phyloP scores from a whole-genome alignment of 495 filamentous ascomycete genomes.

The Penicillium crystallinum region DNA sequence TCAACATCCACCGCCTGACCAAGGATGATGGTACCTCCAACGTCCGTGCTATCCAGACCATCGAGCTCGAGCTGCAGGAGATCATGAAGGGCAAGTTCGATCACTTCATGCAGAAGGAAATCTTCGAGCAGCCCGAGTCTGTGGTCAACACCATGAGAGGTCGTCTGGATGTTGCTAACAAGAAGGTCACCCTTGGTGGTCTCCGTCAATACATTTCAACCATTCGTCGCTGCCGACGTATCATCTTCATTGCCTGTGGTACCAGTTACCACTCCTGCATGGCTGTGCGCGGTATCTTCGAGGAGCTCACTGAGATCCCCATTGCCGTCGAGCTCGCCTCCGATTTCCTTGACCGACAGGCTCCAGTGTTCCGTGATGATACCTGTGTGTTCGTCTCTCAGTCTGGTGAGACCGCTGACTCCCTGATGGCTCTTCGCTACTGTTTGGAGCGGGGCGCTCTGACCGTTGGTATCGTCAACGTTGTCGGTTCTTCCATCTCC shows the following conservation, averaged over 20 bases:
- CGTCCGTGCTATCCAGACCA: conserved; percentile 93
- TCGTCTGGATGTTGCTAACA: conserved; percentile 87
- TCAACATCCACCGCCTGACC: conserved; percentile 96
- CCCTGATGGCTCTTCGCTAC: conserved; percentile 92
- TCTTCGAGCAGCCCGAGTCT: conserved; percentile 98
- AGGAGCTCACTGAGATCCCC: conserved; percentile 96
- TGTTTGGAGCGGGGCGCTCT: conserved; percentile 94
- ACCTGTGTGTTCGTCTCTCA: conserved; percentile 99
- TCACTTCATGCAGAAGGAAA: conserved; percentile 99
- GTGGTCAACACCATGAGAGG: conserved; percentile 99
- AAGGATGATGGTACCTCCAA: conserved; percentile 96
- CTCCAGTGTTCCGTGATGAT: conserved; percentile 98
- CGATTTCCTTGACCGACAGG: conserved; percentile 94
- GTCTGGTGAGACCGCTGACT: conserved; percentile 98
- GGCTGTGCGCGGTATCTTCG: conserved; percentile 95
- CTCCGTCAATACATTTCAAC: conserved; percentile 93
- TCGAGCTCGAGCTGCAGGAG: conserved; percentile 97
- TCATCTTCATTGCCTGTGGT: conserved; percentile 98
- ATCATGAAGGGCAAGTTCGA: conserved; percentile 99
- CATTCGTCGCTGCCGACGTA: conserved; percentile 88
- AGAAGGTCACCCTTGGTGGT: conserved; percentile 90
- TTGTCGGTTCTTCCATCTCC: conserved; percentile 96
- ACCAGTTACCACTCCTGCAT: conserved; percentile 99
- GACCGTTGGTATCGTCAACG: conserved; percentile 97
- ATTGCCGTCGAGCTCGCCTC: conserved; percentile 96